phyloP scores from a whole-genome alignment of 805 yeast genomes.

The Suhomyces prunicola region DNA sequence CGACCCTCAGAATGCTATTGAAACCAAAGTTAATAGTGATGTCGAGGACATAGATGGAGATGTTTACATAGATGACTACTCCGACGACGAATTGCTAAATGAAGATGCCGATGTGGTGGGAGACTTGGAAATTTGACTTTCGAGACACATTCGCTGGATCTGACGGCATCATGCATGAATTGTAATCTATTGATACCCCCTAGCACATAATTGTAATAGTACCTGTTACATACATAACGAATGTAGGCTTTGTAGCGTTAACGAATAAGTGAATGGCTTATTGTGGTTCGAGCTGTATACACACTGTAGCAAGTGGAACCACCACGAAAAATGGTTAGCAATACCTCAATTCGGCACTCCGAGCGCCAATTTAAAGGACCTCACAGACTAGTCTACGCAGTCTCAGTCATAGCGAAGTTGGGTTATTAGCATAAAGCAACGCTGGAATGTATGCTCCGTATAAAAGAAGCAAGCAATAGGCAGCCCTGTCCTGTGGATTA shows the following conservation, averaged over 20 bases:
- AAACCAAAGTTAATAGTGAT: constrained; percentile 20
- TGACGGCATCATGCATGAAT: background rate
- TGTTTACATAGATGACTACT: constrained; percentile 18
- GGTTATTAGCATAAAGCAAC: background rate
- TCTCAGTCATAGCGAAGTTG: background rate
- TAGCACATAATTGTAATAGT: background rate
- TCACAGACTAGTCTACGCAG: too few species aligned
- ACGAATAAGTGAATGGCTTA: background rate
- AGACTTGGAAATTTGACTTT: constrained; percentile 31
- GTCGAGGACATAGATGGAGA: constrained; percentile 25
- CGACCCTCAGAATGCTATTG: constrained; percentile 16
- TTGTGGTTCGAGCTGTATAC: too few species aligned
- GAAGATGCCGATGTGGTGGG: constrained; percentile 34
- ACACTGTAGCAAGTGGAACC: background rate
- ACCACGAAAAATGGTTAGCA: background rate
- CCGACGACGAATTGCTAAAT: constrained; percentile 16
- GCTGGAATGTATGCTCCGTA: background rate
- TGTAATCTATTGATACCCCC: background rate
- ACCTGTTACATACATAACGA: background rate
- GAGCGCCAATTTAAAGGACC: background rate
- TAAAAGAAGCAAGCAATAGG: background rate
- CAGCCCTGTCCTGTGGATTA: background rate
- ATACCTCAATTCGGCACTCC: background rate
- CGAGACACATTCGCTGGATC: background rate
- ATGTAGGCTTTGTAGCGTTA: background rate